Percentiles rank a stretch among this genome's conserved stretches.
Evolutionary conservation across 1,284 basidiomycete species (phyloP).

Genomic region (Cerrena zonata): DNA sequence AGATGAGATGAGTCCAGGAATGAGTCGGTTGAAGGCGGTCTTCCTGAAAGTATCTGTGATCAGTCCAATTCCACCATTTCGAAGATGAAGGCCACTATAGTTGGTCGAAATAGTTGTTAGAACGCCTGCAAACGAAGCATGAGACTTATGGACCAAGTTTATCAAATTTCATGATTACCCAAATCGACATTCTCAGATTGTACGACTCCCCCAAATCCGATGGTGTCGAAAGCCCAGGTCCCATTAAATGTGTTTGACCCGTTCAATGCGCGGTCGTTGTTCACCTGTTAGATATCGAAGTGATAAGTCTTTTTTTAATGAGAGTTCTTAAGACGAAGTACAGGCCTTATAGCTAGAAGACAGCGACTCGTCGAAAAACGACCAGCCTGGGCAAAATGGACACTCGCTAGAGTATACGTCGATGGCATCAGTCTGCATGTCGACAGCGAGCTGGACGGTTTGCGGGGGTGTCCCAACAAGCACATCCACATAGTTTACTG

Average conservation of each 20-base stretch:
- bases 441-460: slow-evolving; percentile 1
- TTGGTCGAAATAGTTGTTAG: neutral
- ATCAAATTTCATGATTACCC: neutral
- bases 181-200: neutral
- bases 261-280: neutral
- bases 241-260: neutral
- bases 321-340: neutral
- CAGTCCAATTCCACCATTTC: slow-evolving; percentile 1
- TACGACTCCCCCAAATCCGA: slow-evolving; percentile 5
- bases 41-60: neutral
- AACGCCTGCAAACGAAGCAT: neutral
- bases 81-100: neutral
- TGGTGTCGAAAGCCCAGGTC: slow-evolving; percentile 3
- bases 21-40: neutral
- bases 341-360: slow-evolving; percentile 2
- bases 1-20: neutral
- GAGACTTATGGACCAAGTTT: neutral
- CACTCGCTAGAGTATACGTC: neutral
- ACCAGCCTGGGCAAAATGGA: slow-evolving; percentile 1
- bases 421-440: slow-evolving; percentile 1
- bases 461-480: slow-evolving; percentile 6
- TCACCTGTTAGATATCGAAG: neutral
- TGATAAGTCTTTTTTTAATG: neutral
- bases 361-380: neutral
- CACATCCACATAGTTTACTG: slow-evolving; percentile 4